Conservation (phyloP, 768 basidiomycete species). For the Suillus subaureus region DNA sequence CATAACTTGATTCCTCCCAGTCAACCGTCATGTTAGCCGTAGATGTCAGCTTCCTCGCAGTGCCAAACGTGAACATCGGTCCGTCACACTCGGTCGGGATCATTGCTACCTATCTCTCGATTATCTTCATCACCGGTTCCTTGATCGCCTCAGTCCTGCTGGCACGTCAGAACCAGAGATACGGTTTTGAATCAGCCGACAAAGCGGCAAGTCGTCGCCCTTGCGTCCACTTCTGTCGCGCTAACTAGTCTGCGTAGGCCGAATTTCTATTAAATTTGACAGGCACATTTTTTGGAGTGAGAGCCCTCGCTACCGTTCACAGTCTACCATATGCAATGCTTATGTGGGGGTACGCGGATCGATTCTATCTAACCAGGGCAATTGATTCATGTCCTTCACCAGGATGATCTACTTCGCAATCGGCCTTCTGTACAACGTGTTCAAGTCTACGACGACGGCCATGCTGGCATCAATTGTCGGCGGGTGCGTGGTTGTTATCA, state of each 20-base stretch:
- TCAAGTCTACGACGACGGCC: slow-evolving; percentile 16
- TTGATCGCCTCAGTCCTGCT: slow-evolving; percentile 39
- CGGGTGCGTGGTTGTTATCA: slow-evolving; percentile 17
- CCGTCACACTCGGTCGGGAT: slow-evolving; percentile 17
- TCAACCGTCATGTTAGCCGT: slow-evolving; percentile 53
- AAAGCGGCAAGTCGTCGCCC: slow-evolving; percentile 32
- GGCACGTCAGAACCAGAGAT: slow-evolving; percentile 37
- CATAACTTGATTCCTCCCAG: slow-evolving; percentile 25
- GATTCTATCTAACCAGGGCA: neutral
- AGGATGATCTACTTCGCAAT: slow-evolving; percentile 32
- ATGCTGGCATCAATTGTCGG: slow-evolving; percentile 19
- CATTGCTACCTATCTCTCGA: slow-evolving; percentile 43
- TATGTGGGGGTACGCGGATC: slow-evolving; percentile 30
- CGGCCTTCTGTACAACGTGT: slow-evolving; percentile 27
- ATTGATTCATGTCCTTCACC: neutral
- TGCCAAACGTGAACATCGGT: slow-evolving; percentile 41
- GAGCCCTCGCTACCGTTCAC: slow-evolving; percentile 34
- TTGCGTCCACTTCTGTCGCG: neutral
- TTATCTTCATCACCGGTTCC: slow-evolving; percentile 37
- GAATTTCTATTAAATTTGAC: slow-evolving; percentile 24
- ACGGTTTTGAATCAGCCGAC: slow-evolving; percentile 21
- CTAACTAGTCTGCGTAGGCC: slow-evolving; percentile 16
- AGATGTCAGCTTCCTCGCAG: slow-evolving; percentile 55
- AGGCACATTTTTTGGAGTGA: slow-evolving; percentile 23
- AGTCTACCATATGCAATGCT: slow-evolving; percentile 35